Conservation (phyloP, 306 rosid genomes). For the Carpinus fangiana region DNA sequence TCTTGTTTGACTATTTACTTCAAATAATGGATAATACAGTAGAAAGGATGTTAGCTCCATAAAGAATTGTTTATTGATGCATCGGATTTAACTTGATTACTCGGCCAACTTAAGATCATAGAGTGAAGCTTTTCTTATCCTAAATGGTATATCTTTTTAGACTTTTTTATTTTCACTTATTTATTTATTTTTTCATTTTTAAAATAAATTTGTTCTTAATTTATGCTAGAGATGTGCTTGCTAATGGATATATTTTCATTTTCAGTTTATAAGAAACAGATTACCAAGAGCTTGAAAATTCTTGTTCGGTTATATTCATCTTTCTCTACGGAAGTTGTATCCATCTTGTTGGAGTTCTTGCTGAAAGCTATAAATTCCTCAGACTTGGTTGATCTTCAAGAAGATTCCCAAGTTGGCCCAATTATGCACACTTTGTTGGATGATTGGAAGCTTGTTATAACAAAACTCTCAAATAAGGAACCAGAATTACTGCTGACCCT, state of each 20-base stretch:
- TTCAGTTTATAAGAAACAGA: constrained; percentile 71
- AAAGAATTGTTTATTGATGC: too few species aligned
- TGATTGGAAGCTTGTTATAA: constrained; percentile 63
- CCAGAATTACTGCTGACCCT: constrained; percentile 77
- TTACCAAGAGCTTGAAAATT: constrained; percentile 50
- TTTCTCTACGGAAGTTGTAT: constrained; percentile 73
- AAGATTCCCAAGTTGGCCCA: constrained; percentile 32
- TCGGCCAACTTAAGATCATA: background rate
- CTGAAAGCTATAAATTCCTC: constrained; percentile 49
- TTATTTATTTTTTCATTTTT: background rate
- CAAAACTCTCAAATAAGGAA: constrained; percentile 59
- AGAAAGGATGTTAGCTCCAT: too few species aligned
- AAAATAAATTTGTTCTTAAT: background rate
- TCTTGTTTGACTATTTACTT: background rate
- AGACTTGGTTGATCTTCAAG: constrained; percentile 36
- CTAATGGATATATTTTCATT: constrained; percentile 30
- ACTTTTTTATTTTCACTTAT: too few species aligned
- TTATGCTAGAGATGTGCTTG: background rate
- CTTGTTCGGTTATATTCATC: constrained; percentile 66
- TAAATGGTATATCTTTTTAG: too few species aligned
- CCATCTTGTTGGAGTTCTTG: constrained; percentile 68
- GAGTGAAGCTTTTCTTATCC: background rate
- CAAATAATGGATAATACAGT: too few species aligned
- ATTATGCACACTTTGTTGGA: constrained; percentile 39
- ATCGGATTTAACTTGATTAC: too few species aligned